phyloP scores from a whole-genome alignment of 768 basidiomycete genomes.

The Mycena filopes region DNA sequence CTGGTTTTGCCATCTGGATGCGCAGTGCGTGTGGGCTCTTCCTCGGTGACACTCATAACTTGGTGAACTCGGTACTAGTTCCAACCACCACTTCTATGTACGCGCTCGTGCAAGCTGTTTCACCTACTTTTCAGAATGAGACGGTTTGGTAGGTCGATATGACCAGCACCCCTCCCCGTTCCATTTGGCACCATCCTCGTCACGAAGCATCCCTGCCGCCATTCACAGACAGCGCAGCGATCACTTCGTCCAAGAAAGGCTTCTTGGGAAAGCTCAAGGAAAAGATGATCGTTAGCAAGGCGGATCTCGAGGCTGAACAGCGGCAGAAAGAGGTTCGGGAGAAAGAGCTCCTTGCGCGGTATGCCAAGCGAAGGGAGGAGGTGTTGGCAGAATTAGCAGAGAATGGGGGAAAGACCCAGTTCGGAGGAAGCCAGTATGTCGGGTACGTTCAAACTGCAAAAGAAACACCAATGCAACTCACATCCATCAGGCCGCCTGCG shows the following conservation, averaged over 20 bases:
- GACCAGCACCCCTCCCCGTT: slow-evolving; percentile 30
- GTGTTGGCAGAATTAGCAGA: slow-evolving; percentile 23
- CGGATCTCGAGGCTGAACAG: slow-evolving; percentile 27
- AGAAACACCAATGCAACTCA: background rate
- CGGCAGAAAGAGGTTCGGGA: slow-evolving; percentile 16
- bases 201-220: slow-evolving; percentile 12
- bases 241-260: slow-evolving; percentile 5
- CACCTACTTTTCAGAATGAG: no score
- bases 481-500: slow-evolving; percentile 20
- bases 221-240: background rate
- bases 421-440: slow-evolving; percentile 26
- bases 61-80: no score
- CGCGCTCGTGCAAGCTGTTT: background rate
- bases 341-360: slow-evolving; percentile 27
- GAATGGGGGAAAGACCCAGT: slow-evolving; percentile 18
- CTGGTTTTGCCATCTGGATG: slow-evolving; percentile 29
- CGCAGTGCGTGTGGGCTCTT: slow-evolving; percentile 7
- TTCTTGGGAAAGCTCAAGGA: slow-evolving; percentile 30
- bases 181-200: slow-evolving; percentile 30
- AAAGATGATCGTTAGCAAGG: slow-evolving; percentile 21
- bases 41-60: no score
- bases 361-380: slow-evolving; percentile 29
- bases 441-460: slow-evolving; percentile 17
- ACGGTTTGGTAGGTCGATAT: slow-evolving; percentile 26
- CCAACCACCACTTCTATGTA: slow-evolving; percentile 33